Evolutionary conservation across 495 filamentous ascomycete genomes (phyloP), one percentile per base, ranked within the genome.

Genomic region (Tetracladium setigerum): DNA sequence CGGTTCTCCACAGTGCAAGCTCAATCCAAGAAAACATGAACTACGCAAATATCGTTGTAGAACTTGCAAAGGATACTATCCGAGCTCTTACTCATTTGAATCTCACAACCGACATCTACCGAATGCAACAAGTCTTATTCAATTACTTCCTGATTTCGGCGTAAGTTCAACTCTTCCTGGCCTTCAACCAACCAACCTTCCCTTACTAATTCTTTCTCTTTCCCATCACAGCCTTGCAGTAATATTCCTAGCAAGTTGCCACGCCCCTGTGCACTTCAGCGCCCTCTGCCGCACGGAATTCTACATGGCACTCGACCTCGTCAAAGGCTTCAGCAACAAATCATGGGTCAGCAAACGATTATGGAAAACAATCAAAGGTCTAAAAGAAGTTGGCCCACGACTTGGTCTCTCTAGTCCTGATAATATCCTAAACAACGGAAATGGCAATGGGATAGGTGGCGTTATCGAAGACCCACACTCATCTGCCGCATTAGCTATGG

Each of bases 121-220:
- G 81, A 8, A 81, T 76, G 5, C 79, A 87, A 44, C 87, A 92
- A 61, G 79, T 89, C 31, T 82, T 82, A 50, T 91, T 90, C 67
- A 87, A 95, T 62, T 88, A 90, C 56, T 95, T 95, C 62, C 72
- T 95, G 14, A 79, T 87, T 10, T 83, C 84, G 8, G 82, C 87
- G n/a, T n/a, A n/a, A n/a, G n/a, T n/a, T n/a, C n/a, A n/a, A n/a
- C 8, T n/a, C n/a, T n/a, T n/a, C n/a, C n/a, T n/a, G n/a, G n/a
- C n/a, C n/a, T n/a, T n/a, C n/a, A n/a, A n/a, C n/a, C n/a, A n/a
- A n/a, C n/a, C n/a, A n/a, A n/a, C n/a, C n/a, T n/a, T n/a, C n/a
- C n/a, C n/a, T n/a, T n/a, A n/a, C n/a, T n/a, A n/a, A n/a, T n/a
- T n/a, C n/a, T n/a, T n/a, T n/a, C n/a, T n/a, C n/a, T n/a, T n/a